Evolutionary conservation across 2,329 filamentous ascomycete genomes (phyloP), one percentile per base, ranked within the genome.

Genomic region (Fusarium paranaense): DNA sequence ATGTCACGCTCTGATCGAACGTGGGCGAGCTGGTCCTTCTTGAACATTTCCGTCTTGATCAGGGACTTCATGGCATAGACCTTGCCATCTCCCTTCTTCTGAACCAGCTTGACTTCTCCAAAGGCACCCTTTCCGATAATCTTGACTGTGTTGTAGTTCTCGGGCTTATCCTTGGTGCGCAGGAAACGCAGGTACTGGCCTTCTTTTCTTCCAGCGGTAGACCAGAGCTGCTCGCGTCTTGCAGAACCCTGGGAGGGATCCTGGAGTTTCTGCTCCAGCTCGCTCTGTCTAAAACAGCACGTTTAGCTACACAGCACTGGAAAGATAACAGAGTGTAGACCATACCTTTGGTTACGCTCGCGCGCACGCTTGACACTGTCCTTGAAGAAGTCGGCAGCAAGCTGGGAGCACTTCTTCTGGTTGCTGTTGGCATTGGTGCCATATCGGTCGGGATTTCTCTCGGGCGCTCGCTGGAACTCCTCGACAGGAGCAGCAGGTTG

Each of bases 1-100:
- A 99, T 98, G 83, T 99, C 97, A 88, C 97, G 92, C 86, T 99
- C 97, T 62, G 97, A 95, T 74, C 97, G 95, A 70, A 99, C 97
- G 85, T 99, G 97, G 20, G 97, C 97, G 70, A 99, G 87, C 83
- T 99, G 97, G 81, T 99, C 97, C 85, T 98, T 98, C 86, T 98
- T 98, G 87, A 98, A 98, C 97, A 99, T 99, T 85, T 99, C 97
- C 58, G 95, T 95, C 88, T 99, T 99, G 84, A 99, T 95, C 76
- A 99, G 88, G 54, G 96, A 98, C 87, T 99, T 99, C 88, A 99
- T 93, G 70, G 97, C 97, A 80, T 98, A 99, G 74, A 99, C 95
- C 85, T 98, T 98, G 84, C 94, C 95, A 80, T 98, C 97, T 62
- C 94, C 92, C 88, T 95, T 98, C 86, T 97, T 94, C 86, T 98